Base-by-base conservation (phyloP, 345 rosid species). In the Camelina laxa region DNA sequence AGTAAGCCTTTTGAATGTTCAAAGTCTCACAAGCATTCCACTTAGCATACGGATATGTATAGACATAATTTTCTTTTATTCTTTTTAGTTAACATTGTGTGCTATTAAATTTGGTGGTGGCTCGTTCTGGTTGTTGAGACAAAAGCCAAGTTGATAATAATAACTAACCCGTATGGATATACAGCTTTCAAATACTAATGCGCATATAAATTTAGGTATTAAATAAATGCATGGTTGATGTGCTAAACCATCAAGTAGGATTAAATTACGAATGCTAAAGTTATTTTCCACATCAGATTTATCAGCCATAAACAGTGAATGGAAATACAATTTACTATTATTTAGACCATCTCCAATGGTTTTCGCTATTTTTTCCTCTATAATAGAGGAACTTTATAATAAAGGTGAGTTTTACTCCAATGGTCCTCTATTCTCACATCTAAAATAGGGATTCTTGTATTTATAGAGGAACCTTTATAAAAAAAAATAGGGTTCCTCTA, bases 61-160 rank as follows among this genome's bases (percentile, higher is more conserved):
- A 11, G 6, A 21, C 8, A 61, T 47, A 44, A 38, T 59, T 67
- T 38, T 16, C 0, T 61, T 76, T 60, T 60, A 60, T 20, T 60
- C 5, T 21, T 60, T 60, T 30, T 30, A 47, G 21, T 60, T 41
- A 51, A 21, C 16, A 31, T 51, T 51, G n/a, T 59, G 55, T 60
- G 67, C 61, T 67, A 27, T 53, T 67, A 7, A 7, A 7, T 33
- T 75, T 55, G 51, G 47, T 60, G 65, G 48, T 42, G 65, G 47
- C 65, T 75, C 56, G 50, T 50, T 60, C 33, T 69, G 50, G 49
- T 33, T 22, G 33, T 60, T 55, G 4, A 60, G 8, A 47, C 7
- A 68, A 75, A 50, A 33, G 58, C 10, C 74, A 61, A 53, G 64
- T 69, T 75, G 74, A 69, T 61, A 53, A 53, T 75, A 75, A 59